phyloP scores from a whole-genome alignment of 306 rosid genomes.

The Alnus glutinosa region DNA sequence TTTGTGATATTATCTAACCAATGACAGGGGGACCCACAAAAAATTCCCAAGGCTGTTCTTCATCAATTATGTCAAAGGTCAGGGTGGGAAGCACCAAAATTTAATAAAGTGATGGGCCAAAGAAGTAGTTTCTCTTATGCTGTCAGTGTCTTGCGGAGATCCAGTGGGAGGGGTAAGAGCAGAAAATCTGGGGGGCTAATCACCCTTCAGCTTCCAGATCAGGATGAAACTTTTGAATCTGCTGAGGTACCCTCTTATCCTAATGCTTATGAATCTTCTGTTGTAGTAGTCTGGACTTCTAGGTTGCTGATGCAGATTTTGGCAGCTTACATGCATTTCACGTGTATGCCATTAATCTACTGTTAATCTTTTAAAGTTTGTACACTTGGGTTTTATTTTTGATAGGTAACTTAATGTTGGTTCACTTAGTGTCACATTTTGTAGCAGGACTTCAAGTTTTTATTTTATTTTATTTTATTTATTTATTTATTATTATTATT shows the following conservation, averaged over 20 bases:
- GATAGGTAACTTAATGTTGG: not conserved
- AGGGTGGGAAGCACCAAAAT: slow-evolving; percentile 98
- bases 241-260: slow-evolving; percentile 63
- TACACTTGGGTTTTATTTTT: not conserved
- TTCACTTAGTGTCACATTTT: not conserved
- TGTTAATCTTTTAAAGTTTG: not conserved
- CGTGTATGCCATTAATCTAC: not conserved
- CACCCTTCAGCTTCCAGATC: slow-evolving; percentile 85
- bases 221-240: slow-evolving; percentile 60
- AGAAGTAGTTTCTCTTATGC: slow-evolving; percentile 63
- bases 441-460: not conserved
- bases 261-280: not conserved
- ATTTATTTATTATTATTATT: too few relatives aligned
- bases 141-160: slow-evolving; percentile 74
- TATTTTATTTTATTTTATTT: not conserved
- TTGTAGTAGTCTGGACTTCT: not conserved
- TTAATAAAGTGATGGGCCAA: slow-evolving; percentile 63
- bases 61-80: slow-evolving; percentile 93
- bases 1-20: slow-evolving; percentile 15
- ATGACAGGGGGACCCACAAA: slow-evolving; percentile 77
- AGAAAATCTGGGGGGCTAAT: slow-evolving; percentile 89
- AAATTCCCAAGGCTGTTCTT: slow-evolving; percentile 92
- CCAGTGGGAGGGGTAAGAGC: slow-evolving; percentile 95
- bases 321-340: not conserved
- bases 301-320: not conserved